Base-by-base conservation (phyloP, 352 stramenopile species). In the Pythium dissimile region DNA sequence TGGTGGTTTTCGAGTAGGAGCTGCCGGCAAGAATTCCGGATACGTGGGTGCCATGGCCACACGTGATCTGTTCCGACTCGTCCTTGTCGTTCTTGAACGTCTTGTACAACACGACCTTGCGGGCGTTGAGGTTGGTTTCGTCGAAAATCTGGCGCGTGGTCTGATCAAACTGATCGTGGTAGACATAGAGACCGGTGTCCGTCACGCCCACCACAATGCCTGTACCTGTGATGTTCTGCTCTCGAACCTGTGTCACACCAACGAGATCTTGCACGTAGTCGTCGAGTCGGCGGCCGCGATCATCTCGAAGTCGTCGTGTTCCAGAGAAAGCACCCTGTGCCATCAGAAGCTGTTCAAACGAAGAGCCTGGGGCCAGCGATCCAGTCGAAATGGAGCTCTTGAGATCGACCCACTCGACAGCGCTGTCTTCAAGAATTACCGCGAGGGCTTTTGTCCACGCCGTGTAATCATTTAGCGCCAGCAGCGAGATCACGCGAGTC, bases 1-100 rank as follows among this genome's bases (percentile, higher is more conserved):
- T 56, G 26, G 71, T 56, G 26, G 60, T 55, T 16, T 56, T 38
- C 21, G 64, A 80, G 34, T 71, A 71, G 11, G 78, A 85, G 38
- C 71, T 88, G 9, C 89, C 89, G 0, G 77, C 82, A 2, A 92
- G 55, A 20, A 94, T 88, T 1, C 87, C 89, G 0, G 78, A 83
- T 10, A 97, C 87, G 66, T 97, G 89, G 2, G 89, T 97, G 10
- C 89, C 89, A 59, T 97, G 89, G 23, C 86, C 89, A 37, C 82
- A 92, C 32, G 70, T 77, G 9, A 84, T 52, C 10, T 68, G 57
- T 53, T 84, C 71, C 1, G 79, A 78, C 54, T 92, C 77, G 51
- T 92, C 82, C 15, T 85, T 55, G 20, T 76, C 50, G 52, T 91
- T 88, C 0, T 81, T 85, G 39, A 87, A 94, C 16, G 75, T 73